Evolutionary conservation across 805 yeast species (phyloP), one percentile per base, ranked within the genome.

Genomic region (Saccharomycopsis capsularis): DNA sequence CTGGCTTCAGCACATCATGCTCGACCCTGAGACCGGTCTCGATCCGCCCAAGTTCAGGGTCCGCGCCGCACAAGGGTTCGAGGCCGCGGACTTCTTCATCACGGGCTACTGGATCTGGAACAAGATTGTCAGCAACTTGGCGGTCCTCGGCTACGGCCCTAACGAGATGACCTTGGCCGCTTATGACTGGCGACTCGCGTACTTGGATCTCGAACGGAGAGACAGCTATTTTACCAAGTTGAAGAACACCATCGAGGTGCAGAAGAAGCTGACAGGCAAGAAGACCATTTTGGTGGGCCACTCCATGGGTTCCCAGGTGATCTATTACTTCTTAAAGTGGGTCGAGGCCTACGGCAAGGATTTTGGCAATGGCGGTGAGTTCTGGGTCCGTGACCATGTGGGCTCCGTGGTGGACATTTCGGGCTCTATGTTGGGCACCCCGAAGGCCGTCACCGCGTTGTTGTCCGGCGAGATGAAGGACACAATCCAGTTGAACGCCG

Each of bases 21-120:
- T 93, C 35, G 98, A 93, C 63, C 82, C 89, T 0, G 81, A 79
- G 49, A 93, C 98, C 0, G 99, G 99, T 0, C 68, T 93, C 23
- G 99, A 93, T 63, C 99, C 99, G 0, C 83, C 85, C 1, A 76
- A 85, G 46, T 75, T 86, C 57, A 83, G 74, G 57, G 62, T 93
- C 23, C 71, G 99, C 49, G 95, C 98, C 0, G 91, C 96, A 0
- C 95, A 86, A 63, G 99, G 99, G 0, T 86, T 93, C 63, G 97
- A 90, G 59, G 93, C 96, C 1, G 93, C 96, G 0, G 99, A 93
- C 66, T 93, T 88, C 65, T 93, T 93, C 60, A 81, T 93, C 65
- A 86, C 97, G 3, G 99, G 99, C 0, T 93, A 93, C 64, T 93
- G 99, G 99, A 87, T 93, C 59, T 93, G 99, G 99, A 88, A 87